Conservation (phyloP, 2,329 filamentous ascomycete species). For the Monilinia aucupariae region DNA sequence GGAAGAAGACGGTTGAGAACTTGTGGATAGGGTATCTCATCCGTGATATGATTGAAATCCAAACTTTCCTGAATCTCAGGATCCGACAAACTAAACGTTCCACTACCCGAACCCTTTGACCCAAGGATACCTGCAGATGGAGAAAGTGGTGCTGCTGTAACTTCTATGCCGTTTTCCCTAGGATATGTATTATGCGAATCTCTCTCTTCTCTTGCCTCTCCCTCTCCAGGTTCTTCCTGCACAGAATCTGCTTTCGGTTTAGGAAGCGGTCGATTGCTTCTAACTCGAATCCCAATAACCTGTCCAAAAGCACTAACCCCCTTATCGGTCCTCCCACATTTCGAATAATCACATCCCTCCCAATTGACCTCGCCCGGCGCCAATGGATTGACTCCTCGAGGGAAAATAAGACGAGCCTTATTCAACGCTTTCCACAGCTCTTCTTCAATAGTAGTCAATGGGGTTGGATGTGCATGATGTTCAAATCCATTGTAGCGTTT, state of each 20-base stretch:
- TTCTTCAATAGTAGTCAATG: conserved; percentile 81
- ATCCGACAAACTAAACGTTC: conserved; percentile 16
- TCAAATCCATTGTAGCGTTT: conserved; percentile 91
- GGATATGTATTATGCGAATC: conserved; percentile 26
- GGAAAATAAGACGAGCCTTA: conserved; percentile 76
- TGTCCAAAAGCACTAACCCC: conserved; percentile 97
- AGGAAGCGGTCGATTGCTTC: conserved; percentile 66
- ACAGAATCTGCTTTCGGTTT: conserved; percentile 24
- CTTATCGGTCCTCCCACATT: conserved; percentile 87
- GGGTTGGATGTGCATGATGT: conserved; percentile 65
- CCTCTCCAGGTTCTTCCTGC: conserved; percentile 19
- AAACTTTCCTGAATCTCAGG: conserved; percentile 32
- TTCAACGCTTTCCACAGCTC: conserved; percentile 87
- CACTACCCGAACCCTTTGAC: background rate
- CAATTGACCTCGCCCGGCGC: conserved; percentile 62
- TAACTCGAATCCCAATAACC: conserved; percentile 76
- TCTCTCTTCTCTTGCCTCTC: conserved; percentile 4
- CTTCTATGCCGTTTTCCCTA: conserved; percentile 27
- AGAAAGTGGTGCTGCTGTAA: conserved; percentile 28
- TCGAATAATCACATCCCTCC: conserved; percentile 83
- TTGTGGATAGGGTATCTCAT: conserved; percentile 79
- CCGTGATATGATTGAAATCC: conserved; percentile 61
- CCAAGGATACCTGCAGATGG: conserved; percentile 17
- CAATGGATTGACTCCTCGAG: conserved; percentile 42
- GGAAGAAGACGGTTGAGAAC: conserved; percentile 84